Conservation (phyloP, 2,329 filamentous ascomycete genomes). For the Taxawa tesnikishii region DNA sequence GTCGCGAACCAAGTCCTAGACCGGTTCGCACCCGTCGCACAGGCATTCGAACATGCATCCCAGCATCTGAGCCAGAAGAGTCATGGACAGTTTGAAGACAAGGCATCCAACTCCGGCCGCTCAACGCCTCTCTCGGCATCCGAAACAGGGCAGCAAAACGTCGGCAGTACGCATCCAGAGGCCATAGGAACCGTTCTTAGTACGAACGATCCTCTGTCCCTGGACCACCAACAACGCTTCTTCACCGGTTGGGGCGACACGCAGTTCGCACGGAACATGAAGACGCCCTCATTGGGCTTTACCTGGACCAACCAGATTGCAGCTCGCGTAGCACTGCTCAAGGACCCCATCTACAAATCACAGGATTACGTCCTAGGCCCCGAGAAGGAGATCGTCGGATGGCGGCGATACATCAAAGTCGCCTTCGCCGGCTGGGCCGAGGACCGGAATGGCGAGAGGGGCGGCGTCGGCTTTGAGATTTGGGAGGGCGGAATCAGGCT, state of each 20-base stretch:
- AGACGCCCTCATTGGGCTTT: conserved; percentile 77
- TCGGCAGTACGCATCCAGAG: too few species aligned
- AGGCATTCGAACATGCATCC: conserved; percentile 1
- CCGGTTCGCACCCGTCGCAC: conserved; percentile 46
- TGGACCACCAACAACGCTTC: conserved; percentile 87
- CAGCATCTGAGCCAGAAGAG: neutral
- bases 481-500: conserved; percentile 45
- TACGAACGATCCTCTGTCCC: conserved; percentile 47
- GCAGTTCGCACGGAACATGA: conserved; percentile 37
- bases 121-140: neutral
- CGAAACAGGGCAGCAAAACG: neutral
- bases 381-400: conserved; percentile 39
- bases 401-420: conserved; percentile 72
- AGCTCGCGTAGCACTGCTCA: conserved; percentile 69
- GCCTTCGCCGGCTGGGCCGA: conserved; percentile 74
- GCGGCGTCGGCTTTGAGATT: conserved; percentile 62
- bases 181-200: too few species aligned
- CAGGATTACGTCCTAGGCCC: conserved; percentile 27
- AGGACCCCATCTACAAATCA: conserved; percentile 43
- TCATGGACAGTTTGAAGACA: neutral
- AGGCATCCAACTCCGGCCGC: neutral
- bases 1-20: conserved; percentile 94
- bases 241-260: conserved; percentile 88
- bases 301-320: conserved; percentile 88
- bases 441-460: conserved; percentile 30